Conservation (phyloP, 768 basidiomycete species). For the Vararia minispora region DNA sequence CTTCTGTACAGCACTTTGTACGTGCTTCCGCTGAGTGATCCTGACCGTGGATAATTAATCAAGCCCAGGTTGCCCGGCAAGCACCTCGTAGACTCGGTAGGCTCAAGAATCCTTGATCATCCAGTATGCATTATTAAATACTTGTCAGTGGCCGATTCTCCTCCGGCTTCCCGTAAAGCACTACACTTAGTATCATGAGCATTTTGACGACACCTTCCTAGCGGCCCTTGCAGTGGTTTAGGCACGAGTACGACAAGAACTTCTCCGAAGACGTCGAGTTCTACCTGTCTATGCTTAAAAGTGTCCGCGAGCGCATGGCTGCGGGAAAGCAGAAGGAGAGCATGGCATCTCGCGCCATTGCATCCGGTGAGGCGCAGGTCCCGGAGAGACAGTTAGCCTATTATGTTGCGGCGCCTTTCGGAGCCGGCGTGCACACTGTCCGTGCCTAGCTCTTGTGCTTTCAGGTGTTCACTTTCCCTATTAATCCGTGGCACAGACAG, state of each 20-base stretch:
- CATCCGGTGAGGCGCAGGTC: slow-evolving; percentile 17
- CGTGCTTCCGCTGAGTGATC: no score
- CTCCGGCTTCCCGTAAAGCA: no score
- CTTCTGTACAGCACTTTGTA: slow-evolving; percentile 18
- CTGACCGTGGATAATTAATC: no score
- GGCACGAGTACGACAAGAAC: slow-evolving; percentile 26
- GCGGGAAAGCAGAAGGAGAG: slow-evolving; percentile 29
- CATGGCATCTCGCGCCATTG: slow-evolving; percentile 27
- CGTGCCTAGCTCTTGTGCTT: no score
- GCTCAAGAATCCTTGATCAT: slow-evolving; percentile 34
- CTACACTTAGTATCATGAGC: no score
- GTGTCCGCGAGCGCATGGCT: slow-evolving; percentile 31
- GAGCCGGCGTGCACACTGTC: slow-evolving; percentile 9
- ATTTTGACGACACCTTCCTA: no score
- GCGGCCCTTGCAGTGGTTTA: slow-evolving; percentile 32
- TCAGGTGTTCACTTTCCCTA: no score
- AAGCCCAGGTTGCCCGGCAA: slow-evolving; percentile 32
- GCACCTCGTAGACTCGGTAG: slow-evolving; percentile 35
- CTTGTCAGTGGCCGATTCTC: no score
- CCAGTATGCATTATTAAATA: no score
- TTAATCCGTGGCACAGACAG: no score
- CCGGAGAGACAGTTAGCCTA: slow-evolving; percentile 5
- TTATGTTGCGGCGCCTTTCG: slow-evolving; percentile 6
- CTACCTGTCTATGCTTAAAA: slow-evolving; percentile 27
- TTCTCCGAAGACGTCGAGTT: slow-evolving; percentile 29